A percentile compares a stretch with the other conserved stretches of the same genome.
These are phyloP conservation scores for Buddleja alternifolia DNA, from an alignment of 257 asterid genomes.

Conservation along the genomic window DNA sequence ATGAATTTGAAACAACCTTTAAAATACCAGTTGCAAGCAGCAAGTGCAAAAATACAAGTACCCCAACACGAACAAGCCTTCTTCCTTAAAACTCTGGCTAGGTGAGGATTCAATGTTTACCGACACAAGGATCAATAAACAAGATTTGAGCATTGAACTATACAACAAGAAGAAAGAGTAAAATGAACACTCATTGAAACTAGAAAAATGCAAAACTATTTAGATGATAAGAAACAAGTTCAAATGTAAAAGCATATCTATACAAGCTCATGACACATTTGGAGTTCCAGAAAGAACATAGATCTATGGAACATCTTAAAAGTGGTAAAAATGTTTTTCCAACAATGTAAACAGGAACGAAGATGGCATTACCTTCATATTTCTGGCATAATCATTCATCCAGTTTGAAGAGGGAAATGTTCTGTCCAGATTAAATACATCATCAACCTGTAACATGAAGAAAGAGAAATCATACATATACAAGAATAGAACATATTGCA, in stretches of 20 bases:
- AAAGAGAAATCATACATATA: slow-evolving; percentile 15
- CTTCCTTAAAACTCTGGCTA: slow-evolving; percentile 81
- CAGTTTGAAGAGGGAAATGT: slow-evolving; percentile 76
- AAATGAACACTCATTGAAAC: slow-evolving; percentile 7
- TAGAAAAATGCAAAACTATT: slow-evolving; percentile 2
- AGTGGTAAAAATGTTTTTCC: neutral
- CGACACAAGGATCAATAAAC: slow-evolving; percentile 94
- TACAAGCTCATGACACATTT: neutral
- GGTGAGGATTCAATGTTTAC: slow-evolving; percentile 85
- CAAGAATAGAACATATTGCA: slow-evolving; percentile 19
- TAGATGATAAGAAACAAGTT: neutral
- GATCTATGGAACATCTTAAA: neutral
- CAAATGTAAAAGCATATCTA: neutral
- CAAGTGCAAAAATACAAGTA: slow-evolving; percentile 82
- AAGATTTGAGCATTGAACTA: slow-evolving; percentile 94
- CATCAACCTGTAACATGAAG: slow-evolving; percentile 65
- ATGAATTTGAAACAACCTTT: slow-evolving; percentile 55
- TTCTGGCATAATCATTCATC: slow-evolving; percentile 73
- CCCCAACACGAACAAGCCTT: slow-evolving; percentile 74
- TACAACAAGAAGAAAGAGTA: slow-evolving; percentile 26
- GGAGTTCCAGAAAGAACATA: slow-evolving; percentile 2
- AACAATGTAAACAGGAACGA: too few relatives aligned
- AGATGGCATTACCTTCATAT: slow-evolving; percentile 64
- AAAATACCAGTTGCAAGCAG: slow-evolving; percentile 85
- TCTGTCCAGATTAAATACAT: slow-evolving; percentile 72